These are phyloP conservation scores for Phaeoacremonium minimum DNA, from an alignment of 2,329 filamentous ascomycete species.

Conservation along the genomic window DNA sequence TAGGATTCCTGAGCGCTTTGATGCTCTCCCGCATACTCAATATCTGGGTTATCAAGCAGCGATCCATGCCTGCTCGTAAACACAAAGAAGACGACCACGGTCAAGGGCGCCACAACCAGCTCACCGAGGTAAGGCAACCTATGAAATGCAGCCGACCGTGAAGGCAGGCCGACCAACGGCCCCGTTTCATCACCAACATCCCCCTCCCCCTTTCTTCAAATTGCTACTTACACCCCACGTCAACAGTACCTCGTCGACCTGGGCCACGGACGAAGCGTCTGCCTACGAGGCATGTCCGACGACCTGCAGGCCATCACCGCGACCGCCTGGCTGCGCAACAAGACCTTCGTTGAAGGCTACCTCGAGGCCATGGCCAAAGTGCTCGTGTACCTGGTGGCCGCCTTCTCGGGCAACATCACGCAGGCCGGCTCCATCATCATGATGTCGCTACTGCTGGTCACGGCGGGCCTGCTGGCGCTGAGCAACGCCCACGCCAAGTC, in stretches of 20 bases:
- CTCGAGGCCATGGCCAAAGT: constrained; percentile 50
- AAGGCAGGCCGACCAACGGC: constrained; percentile 1
- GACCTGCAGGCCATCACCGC: constrained; percentile 58
- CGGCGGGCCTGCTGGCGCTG: constrained; percentile 47
- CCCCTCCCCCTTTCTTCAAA: constrained; percentile 12
- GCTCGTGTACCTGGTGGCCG: constrained; percentile 53
- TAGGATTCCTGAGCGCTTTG: constrained; percentile 41
- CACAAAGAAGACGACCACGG: constrained; percentile 1
- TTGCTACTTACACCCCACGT: no score
- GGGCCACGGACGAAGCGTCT: constrained; percentile 43
- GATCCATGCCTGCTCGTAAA: constrained; percentile 27
- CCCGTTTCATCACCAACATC: neutral
- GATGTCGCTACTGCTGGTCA: constrained; percentile 45
- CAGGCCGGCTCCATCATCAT: constrained; percentile 48
- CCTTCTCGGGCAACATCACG: constrained; percentile 50
- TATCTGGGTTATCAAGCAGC: constrained; percentile 50
- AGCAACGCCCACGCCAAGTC: constrained; percentile 45
- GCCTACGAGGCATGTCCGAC: constrained; percentile 46
- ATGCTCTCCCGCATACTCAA: constrained; percentile 52
- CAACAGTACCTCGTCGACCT: constrained; percentile 52
- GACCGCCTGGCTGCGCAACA: constrained; percentile 49
- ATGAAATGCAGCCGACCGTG: no score
- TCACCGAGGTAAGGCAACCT: no score
- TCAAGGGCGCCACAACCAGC: constrained; percentile 5
- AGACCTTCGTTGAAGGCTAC: constrained; percentile 45